Percentiles rank a stretch among this genome's conserved stretches.
These are phyloP conservation scores for Basidiobolus meristosporus DNA, from an alignment of 371 early-diverging fungal genomes.

Conservation along the genomic window DNA sequence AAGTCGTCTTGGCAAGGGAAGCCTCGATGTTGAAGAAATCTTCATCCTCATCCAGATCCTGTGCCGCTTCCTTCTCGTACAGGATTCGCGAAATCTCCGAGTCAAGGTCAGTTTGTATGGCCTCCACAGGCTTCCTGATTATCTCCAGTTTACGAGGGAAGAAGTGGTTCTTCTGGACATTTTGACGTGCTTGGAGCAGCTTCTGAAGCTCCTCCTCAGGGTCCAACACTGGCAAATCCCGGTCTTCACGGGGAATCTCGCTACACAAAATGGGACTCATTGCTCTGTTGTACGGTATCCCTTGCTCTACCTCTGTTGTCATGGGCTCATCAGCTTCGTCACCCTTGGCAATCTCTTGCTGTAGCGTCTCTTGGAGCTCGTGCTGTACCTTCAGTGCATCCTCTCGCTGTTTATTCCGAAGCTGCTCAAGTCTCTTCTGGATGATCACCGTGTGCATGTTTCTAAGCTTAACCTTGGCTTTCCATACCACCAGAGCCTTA, in stretches of 20 bases:
- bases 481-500: slow-evolving; percentile 56
- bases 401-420: slow-evolving; percentile 32
- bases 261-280: slow-evolving; percentile 44
- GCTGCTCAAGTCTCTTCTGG: slow-evolving; percentile 42
- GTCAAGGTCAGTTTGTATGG: not conserved
- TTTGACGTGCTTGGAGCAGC: slow-evolving; percentile 17
- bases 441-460: slow-evolving; percentile 57
- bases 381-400: slow-evolving; percentile 47
- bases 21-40: slow-evolving; percentile 65
- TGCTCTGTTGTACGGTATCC: slow-evolving; percentile 24
- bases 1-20: slow-evolving; percentile 20
- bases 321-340: slow-evolving; percentile 5
- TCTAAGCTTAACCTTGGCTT: slow-evolving; percentile 47
- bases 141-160: too few species aligned
- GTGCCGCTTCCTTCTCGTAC: slow-evolving; percentile 19
- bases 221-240: slow-evolving; percentile 28
- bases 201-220: slow-evolving; percentile 34
- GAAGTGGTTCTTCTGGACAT: too few species aligned
- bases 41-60: slow-evolving; percentile 61
- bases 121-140: slow-evolving; percentile 2
- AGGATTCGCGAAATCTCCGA: slow-evolving; percentile 14
- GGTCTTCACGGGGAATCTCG: slow-evolving; percentile 26
- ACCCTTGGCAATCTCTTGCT: slow-evolving; percentile 31
- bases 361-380: too few species aligned
- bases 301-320: slow-evolving; percentile 5